Conservation (phyloP, 176 grass and related monocot genomes). For the Panicum miliaceum region DNA sequence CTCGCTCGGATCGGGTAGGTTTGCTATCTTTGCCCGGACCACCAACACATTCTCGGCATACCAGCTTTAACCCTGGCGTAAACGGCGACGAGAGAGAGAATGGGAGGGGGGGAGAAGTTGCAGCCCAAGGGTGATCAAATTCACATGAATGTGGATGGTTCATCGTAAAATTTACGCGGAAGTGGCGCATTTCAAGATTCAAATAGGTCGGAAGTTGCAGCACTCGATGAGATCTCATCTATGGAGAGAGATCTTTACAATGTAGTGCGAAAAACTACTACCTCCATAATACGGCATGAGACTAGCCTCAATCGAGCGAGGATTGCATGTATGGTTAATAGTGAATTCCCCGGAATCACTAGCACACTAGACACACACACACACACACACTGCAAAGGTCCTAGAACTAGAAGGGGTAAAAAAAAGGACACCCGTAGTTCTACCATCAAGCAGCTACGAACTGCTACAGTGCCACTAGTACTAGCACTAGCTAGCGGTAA, state of each 20-base stretch:
- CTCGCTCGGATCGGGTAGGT: background rate
- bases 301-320: conserved; percentile 16
- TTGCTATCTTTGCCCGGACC: conserved; percentile 43
- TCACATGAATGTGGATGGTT: background rate
- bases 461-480: background rate
- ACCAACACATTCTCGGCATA: conserved; percentile 6
- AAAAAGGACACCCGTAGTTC: conserved; percentile 51
- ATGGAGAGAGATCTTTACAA: background rate
- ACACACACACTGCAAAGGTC: conserved; percentile 18
- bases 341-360: conserved; percentile 22
- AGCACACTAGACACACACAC: background rate
- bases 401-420: conserved; percentile 47
- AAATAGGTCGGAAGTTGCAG: background rate
- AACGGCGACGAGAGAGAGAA: no score
- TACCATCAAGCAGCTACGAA: conserved; percentile 39
- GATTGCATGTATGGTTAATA: conserved; percentile 38
- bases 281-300: conserved; percentile 33
- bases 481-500: background rate
- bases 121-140: no score
- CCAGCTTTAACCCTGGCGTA: background rate
- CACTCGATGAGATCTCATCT: background rate
- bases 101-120: no score
- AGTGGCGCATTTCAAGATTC: background rate
- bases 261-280: background rate
- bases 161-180: background rate